Base-by-base conservation (phyloP, 139 green algal genomes). In the Tetradesmus obliquus region DNA sequence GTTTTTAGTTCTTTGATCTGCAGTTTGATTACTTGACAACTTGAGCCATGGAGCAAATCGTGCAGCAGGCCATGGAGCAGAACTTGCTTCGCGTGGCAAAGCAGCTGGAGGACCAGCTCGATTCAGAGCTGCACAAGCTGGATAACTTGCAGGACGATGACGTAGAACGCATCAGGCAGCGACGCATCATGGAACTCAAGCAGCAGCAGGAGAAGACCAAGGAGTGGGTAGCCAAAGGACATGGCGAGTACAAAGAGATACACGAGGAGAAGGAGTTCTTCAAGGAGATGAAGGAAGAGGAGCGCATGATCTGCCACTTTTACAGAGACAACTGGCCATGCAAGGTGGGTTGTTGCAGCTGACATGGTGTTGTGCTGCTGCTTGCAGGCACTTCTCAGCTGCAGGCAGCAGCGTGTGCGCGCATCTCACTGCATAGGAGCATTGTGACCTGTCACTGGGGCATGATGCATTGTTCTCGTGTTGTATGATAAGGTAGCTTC, bases 251-350 rank as follows among this genome's bases (percentile, higher is more conserved):
- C 83, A 90, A 80, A 2, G 97, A 99, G 72, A 91, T 99, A 0
- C 8, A 88, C 0, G 87, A 94, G 8, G 98, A 99, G 94, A 97
- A 98, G 82, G 97, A 99, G 13, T 99, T 99, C 91, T 99, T 99
- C 88, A 95, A 95, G 55, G 97, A 97, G 80, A 97, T 99, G 91
- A 99, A 99, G 94, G 96, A 96, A 0, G 98, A 98, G 88, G 97
- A 98, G n/a, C 90, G 97, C 55, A 96, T 98, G 93, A 93, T 99
- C 0, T 98, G 96, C 93, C 97, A 99, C 89, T 99, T 99, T 84
- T 99, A 97, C 91, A 84, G 97, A 4, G 92, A 97, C 22, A 98
- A 96, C 91, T 97, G 95, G 94, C 98, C 98, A 0, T 99, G 98
- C 95, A 97, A 99, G 96, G 97, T 98, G 76, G 7, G 72, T 3